Base-by-base conservation (phyloP, 192 early-diverging fungal species). In the Coemansia sp. region DNA sequence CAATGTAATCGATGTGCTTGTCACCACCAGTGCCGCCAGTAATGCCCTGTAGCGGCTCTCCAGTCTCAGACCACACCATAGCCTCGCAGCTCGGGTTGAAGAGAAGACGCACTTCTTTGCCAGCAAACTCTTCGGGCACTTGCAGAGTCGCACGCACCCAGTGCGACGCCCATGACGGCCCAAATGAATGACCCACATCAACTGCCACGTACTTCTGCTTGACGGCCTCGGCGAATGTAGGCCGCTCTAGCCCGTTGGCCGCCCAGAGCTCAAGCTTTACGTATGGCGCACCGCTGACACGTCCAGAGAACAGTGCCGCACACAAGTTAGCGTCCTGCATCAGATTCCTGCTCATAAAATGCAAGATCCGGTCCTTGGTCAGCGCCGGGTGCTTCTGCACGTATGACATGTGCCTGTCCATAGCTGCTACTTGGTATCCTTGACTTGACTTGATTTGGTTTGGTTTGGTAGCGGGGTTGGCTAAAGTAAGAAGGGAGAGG, bases 61-160 rank as follows among this genome's bases (percentile, higher is more conserved):
- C 95, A 7, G 88, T 83, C 14, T 63, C 81, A 3, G 91, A 87
- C 91, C 93, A 99, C n/a, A 99, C 72, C 79, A 98, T 76, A 15
- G 83, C 94, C 72, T 99, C 95, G 66, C 87, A 93, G 58, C 79
- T 74, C 9, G 94, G 84, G 68, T 99, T 90, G 80, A 94, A 99
- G 17, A 90, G 48, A 17, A 99, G 82, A 34, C 87, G 81, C n/a
- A 99, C 92, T 53, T 87, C 86, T 62, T 93, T 83, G 38, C 87
- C 88, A 10, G 67, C 84, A 56, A 70, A 63, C 56, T 67, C 63
- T 0, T 72, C 58, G 3, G 95, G 97, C 24, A 99, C 83, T 40
- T 62, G 68, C n/a, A 95, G 72, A 26, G 69, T 70, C 9, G 88
- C 76, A 62, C 85, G 85, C 65, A 90, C 87, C 87, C 89, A 91